These are phyloP conservation scores for Colletotrichum coccodes DNA, from an alignment of 2,329 filamentous ascomycete genomes.

Conservation along the genomic window DNA sequence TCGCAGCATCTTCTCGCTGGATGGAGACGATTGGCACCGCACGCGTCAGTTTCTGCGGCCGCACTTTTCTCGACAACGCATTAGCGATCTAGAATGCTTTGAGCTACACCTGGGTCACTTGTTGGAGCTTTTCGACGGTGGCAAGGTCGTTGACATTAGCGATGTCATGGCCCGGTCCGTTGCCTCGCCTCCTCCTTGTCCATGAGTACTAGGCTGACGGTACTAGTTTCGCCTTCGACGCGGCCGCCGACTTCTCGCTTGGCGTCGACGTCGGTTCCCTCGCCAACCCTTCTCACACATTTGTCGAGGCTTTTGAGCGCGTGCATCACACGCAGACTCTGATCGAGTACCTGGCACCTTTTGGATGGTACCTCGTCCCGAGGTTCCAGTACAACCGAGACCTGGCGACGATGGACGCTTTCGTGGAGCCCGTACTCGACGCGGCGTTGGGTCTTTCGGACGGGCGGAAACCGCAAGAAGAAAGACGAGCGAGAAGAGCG, in stretches of 20 bases:
- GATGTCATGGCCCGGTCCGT: background rate
- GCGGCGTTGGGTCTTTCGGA: slow-evolving; percentile 59
- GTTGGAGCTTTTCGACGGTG: slow-evolving; percentile 55
- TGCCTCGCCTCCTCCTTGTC: no score
- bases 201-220: background rate
- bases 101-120: slow-evolving; percentile 70
- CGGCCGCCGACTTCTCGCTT: slow-evolving; percentile 74
- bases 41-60: slow-evolving; percentile 61
- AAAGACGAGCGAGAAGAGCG: background rate
- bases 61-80: slow-evolving; percentile 58
- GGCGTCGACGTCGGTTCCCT: slow-evolving; percentile 63
- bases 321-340: background rate
- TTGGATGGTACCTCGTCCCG: slow-evolving; percentile 64
- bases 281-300: slow-evolving; percentile 8
- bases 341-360: slow-evolving; percentile 44
- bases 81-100: slow-evolving; percentile 63
- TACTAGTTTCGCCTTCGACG: slow-evolving; percentile 67
- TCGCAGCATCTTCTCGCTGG: slow-evolving; percentile 64
- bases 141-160: background rate
- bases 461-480: slow-evolving; percentile 73
- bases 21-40: slow-evolving; percentile 61
- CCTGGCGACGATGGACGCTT: slow-evolving; percentile 74
- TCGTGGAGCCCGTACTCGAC: slow-evolving; percentile 72
- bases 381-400: slow-evolving; percentile 67
- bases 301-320: background rate